These are phyloP conservation scores for Picochlorum sp. DNA, from an alignment of 139 green algal species.

Conservation along the genomic window DNA sequence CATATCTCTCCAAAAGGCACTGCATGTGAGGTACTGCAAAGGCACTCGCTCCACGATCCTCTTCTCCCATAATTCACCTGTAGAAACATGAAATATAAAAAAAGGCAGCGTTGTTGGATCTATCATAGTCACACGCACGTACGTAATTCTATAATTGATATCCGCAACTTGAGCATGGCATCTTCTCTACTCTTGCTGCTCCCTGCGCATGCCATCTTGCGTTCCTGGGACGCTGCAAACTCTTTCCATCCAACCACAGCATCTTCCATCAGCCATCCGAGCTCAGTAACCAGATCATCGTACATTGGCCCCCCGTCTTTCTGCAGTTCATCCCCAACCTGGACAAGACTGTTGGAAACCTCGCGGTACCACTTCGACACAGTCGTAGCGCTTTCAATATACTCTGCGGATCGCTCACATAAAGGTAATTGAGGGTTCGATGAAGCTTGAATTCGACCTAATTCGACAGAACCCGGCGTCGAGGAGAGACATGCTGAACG, in stretches of 20 bases:
- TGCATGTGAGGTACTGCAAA: constrained; percentile 80
- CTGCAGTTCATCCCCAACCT: constrained; percentile 2
- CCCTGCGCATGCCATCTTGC: no score
- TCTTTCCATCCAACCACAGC: constrained; percentile 14
- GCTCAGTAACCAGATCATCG: constrained; percentile 44
- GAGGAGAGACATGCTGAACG: no score
- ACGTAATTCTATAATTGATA: no score
- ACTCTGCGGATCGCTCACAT: constrained; percentile 15
- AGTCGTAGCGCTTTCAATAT: background rate
- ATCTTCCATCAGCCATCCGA: constrained; percentile 68
- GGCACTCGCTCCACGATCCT: constrained; percentile 57
- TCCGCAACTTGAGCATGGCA: no score
- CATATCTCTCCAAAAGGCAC: constrained; percentile 76
- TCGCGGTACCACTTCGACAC: constrained; percentile 12
- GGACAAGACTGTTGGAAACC: constrained; percentile 1
- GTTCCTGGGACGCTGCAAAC: no score
- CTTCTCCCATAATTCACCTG: constrained; percentile 25
- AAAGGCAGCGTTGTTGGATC: background rate
- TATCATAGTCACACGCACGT: no score
- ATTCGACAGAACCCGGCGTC: no score
- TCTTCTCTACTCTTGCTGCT: no score
- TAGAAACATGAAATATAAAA: background rate
- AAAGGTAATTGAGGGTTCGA: constrained; percentile 14
- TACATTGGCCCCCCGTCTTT: constrained; percentile 10
- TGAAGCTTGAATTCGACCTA: background rate